Evolutionary conservation across 192 early-diverging fungal species (phyloP).

Genomic region (Coemansia javaensis): DNA sequence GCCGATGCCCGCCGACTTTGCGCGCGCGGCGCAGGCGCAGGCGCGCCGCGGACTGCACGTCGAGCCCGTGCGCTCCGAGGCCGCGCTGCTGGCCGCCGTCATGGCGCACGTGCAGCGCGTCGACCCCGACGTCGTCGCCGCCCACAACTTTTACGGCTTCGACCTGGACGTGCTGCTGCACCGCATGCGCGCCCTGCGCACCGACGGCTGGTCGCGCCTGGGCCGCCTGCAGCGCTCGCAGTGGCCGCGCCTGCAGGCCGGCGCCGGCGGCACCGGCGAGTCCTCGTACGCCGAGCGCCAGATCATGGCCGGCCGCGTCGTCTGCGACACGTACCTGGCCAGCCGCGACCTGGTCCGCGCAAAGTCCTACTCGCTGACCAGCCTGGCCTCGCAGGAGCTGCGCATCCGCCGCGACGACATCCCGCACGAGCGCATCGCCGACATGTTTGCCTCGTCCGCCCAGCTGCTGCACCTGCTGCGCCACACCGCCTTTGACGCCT

Average conservation of each 20-base stretch:
- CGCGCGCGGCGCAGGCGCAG: slow-evolving; percentile 51
- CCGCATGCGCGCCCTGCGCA: slow-evolving; percentile 80
- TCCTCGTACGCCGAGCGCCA: slow-evolving; percentile 70
- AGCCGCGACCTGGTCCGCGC: slow-evolving; percentile 82
- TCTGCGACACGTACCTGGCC: slow-evolving; percentile 90
- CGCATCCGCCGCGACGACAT: slow-evolving; percentile 76
- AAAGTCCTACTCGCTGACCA: slow-evolving; percentile 78
- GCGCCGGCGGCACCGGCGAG: slow-evolving; percentile 76
- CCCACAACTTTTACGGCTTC: slow-evolving; percentile 96
- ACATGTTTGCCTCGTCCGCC: slow-evolving; percentile 56
- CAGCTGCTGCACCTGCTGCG: slow-evolving; percentile 66
- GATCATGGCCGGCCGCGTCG: slow-evolving; percentile 76
- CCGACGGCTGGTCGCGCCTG: slow-evolving; percentile 78
- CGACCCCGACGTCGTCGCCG: slow-evolving; percentile 93
- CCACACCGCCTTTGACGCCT: slow-evolving; percentile 79
- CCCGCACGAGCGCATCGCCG: slow-evolving; percentile 69
- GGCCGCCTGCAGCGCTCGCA: slow-evolving; percentile 76
- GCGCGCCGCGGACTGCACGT: slow-evolving; percentile 45
- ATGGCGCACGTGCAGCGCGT: slow-evolving; percentile 62
- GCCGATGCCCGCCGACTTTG: slow-evolving; percentile 80
- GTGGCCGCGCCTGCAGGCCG: slow-evolving; percentile 82
- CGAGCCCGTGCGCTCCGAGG: slow-evolving; percentile 64
- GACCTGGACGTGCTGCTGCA: slow-evolving; percentile 89
- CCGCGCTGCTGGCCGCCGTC: slow-evolving; percentile 72
- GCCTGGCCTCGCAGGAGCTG: slow-evolving; percentile 72